These are phyloP conservation scores for Phytopythium montanum DNA, from an alignment of 352 stramenopile genomes.

Conservation along the genomic window DNA sequence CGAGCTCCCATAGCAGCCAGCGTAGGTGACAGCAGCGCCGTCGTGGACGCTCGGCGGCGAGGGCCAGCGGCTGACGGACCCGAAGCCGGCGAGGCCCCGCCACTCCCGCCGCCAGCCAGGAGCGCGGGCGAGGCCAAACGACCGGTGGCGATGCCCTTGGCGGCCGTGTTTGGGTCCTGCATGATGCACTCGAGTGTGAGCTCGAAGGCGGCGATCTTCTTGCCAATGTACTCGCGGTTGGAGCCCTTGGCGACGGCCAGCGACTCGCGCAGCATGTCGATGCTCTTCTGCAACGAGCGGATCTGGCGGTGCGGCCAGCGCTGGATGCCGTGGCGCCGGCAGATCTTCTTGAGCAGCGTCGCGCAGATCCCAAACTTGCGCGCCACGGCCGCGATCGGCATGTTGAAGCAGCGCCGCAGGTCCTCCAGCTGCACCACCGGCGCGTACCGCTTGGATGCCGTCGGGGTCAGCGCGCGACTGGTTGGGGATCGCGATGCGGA, in stretches of 20 bases:
- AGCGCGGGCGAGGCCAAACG: slow-evolving; percentile 46
- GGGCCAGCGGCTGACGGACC: background rate
- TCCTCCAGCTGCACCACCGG: slow-evolving; percentile 73
- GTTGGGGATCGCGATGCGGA: slow-evolving; percentile 31
- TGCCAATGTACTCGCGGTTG: slow-evolving; percentile 77
- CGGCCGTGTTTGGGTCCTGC: slow-evolving; percentile 72
- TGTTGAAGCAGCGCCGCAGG: slow-evolving; percentile 78
- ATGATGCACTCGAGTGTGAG: slow-evolving; percentile 81
- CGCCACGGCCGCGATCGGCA: slow-evolving; percentile 76
- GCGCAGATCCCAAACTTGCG: slow-evolving; percentile 84
- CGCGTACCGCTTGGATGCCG: slow-evolving; percentile 49
- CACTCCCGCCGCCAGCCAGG: background rate
- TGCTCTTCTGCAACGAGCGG: slow-evolving; percentile 78
- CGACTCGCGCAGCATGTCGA: slow-evolving; percentile 76
- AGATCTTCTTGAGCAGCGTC: slow-evolving; percentile 87
- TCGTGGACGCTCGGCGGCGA: slow-evolving; percentile 32
- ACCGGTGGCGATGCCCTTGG: slow-evolving; percentile 64
- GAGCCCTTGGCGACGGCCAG: slow-evolving; percentile 65
- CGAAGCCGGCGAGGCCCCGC: background rate
- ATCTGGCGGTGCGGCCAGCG: slow-evolving; percentile 84
- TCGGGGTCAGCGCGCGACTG: slow-evolving; percentile 7
- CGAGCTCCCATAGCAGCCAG: slow-evolving; percentile 17
- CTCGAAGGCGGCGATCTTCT: slow-evolving; percentile 82
- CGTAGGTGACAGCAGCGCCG: slow-evolving; percentile 14
- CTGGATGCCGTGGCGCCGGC: slow-evolving; percentile 74